Evolutionary conservation across 805 yeast genomes (phyloP).

Genomic region (Saccharomycopsis babjevae): DNA sequence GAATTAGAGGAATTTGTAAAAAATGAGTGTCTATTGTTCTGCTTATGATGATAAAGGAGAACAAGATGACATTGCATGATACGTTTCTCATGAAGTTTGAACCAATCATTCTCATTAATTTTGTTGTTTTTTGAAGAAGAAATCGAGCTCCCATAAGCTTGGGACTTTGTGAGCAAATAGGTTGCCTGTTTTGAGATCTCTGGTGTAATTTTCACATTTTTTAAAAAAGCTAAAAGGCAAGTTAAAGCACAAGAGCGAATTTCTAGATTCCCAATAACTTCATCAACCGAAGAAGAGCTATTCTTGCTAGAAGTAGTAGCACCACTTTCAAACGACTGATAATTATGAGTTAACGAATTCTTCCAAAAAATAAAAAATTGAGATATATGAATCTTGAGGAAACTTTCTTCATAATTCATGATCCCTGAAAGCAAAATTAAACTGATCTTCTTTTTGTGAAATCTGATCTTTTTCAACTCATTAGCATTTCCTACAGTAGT

Average conservation of each 20-base stretch:
- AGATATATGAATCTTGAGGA: conserved; percentile 43
- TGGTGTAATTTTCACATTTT: conserved; percentile 29
- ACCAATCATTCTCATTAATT: conserved; percentile 20
- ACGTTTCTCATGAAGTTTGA: conserved; percentile 31
- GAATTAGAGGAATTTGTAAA: not conserved
- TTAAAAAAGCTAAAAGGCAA: conserved; percentile 44
- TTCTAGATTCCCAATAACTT: conserved; percentile 33
- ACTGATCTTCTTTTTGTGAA: conserved; percentile 33
- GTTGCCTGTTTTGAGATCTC: conserved; percentile 38
- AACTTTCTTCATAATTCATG: conserved; percentile 47
- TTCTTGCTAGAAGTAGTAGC: conserved; percentile 24
- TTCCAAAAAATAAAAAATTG: conserved; percentile 60
- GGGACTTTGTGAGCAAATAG: conserved; percentile 36
- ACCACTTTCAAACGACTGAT: conserved; percentile 25
- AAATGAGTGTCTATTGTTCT: not conserved
- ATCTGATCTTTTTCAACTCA: conserved; percentile 3
- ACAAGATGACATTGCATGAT: conserved; percentile 35
- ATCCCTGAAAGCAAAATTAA: conserved; percentile 60
- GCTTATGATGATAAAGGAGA: not conserved
- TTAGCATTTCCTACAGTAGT: conserved; percentile 22
- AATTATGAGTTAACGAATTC: conserved; percentile 40
- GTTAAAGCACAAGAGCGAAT: conserved; percentile 49
- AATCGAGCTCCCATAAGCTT: conserved; percentile 26
- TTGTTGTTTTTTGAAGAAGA: conserved; percentile 15
- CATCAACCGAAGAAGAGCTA: conserved; percentile 26